These are phyloP conservation scores for Colletotrichum sp. DNA, from an alignment of 2,329 filamentous ascomycete genomes.

Conservation along the genomic window DNA sequence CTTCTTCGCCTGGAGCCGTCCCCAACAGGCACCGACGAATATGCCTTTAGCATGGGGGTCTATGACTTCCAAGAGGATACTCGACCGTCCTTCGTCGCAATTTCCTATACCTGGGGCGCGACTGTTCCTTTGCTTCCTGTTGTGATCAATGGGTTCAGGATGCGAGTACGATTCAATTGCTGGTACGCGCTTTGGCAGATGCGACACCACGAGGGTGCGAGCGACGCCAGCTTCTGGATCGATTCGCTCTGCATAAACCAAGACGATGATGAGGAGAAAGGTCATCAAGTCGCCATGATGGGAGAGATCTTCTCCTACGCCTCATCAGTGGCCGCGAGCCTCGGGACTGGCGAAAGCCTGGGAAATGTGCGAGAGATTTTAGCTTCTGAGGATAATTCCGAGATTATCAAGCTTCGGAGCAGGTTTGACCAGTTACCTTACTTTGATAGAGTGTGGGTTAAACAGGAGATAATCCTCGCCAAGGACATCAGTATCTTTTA, in stretches of 20 bases:
- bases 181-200: background rate
- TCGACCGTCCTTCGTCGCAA: fast-evolving
- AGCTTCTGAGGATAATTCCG: fast-evolving
- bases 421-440: fast-evolving
- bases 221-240: background rate
- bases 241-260: background rate
- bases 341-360: background rate
- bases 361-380: background rate
- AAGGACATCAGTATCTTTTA: fast-evolving
- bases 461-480: background rate
- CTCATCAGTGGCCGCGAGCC: background rate
- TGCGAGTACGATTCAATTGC: fast-evolving
- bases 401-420: background rate
- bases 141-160: background rate
- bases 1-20: background rate
- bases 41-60: background rate
- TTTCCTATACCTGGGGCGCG: background rate
- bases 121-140: background rate
- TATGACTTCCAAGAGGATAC: background rate
- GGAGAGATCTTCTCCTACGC: background rate
- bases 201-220: background rate
- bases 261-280: background rate
- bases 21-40: background rate
- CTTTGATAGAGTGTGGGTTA: background rate
- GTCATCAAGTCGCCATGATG: background rate